These are phyloP conservation scores for Zalaria sp. DNA, from an alignment of 2,329 filamentous ascomycete genomes.

Conservation along the genomic window DNA sequence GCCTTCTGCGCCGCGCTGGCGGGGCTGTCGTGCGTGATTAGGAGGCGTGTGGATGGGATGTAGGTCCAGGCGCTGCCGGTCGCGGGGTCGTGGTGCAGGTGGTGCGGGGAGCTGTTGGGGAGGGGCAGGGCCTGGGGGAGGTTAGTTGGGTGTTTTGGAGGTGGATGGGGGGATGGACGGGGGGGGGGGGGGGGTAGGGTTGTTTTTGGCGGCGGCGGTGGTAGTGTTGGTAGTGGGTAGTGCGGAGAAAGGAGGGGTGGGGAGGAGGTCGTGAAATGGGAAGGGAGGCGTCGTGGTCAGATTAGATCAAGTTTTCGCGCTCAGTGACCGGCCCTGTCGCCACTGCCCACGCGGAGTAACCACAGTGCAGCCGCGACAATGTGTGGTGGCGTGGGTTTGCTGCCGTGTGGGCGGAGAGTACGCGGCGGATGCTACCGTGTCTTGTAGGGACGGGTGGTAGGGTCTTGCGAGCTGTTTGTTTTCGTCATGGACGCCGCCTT, in stretches of 20 bases:
- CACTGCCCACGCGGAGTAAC: neutral
- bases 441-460: conserved; percentile 4
- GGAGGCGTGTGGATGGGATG: conserved; percentile 42
- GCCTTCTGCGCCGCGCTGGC: conserved; percentile 56
- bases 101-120: conserved; percentile 34
- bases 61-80: conserved; percentile 67
- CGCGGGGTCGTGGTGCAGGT: conserved; percentile 49
- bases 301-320: conserved; percentile 23
- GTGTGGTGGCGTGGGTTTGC: too few species aligned
- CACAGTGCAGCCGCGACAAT: neutral
- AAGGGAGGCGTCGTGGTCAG: conserved; percentile 10
- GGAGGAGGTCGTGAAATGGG: neutral
- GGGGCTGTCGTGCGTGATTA: conserved; percentile 67
- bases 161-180: neutral
- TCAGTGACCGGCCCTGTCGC: conserved; percentile 5
- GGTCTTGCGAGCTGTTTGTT: conserved; percentile 3
- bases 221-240: too few species aligned
- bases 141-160: neutral
- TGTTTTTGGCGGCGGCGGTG: too few species aligned
- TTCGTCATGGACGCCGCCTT: conserved; percentile 2
- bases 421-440: neutral
- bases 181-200: neutral
- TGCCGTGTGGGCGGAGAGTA: too few species aligned
- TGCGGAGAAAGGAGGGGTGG: too few species aligned
- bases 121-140: conserved; percentile 47